Evolutionary conservation across 208 protist species (phyloP).

Genomic region (Trypanosoma conorhini): DNA sequence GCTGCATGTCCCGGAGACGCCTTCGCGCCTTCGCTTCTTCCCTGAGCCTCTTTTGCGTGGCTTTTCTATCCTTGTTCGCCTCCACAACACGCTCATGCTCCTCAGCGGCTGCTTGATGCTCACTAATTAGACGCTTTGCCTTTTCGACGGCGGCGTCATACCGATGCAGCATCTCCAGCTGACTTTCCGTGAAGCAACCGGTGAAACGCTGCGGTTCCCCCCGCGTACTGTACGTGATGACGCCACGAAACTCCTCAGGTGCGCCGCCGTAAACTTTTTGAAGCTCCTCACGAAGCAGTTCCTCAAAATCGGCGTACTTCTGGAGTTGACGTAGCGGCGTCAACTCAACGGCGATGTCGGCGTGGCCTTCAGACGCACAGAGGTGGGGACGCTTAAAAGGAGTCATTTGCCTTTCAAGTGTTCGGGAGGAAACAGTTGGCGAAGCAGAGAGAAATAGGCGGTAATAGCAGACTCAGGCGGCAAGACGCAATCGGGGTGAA

Average conservation of each 20-base stretch:
- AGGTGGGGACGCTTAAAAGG: constrained; percentile 67
- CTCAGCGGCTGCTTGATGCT: constrained; percentile 17
- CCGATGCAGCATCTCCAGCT: constrained; percentile 44
- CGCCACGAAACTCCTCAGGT: constrained; percentile 1
- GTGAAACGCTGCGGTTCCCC: constrained; percentile 33
- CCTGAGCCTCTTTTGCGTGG: constrained; percentile 25
- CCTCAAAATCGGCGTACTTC: constrained; percentile 44
- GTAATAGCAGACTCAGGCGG: not conserved
- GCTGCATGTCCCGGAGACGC: constrained; percentile 22
- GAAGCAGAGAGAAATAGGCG: constrained; percentile 6
- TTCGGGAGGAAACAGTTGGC: not conserved
- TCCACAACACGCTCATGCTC: constrained; percentile 23
- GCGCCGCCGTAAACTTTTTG: constrained; percentile 38
- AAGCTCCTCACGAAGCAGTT: constrained; percentile 49
- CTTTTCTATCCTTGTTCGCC: constrained; percentile 24
- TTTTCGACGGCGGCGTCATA: constrained; percentile 39
- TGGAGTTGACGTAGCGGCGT: constrained; percentile 35
- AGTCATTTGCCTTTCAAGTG: constrained; percentile 29
- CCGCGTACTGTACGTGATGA: constrained; percentile 55
- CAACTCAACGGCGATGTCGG: constrained; percentile 56
- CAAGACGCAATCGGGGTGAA: not conserved
- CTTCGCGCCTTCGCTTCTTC: constrained; percentile 33
- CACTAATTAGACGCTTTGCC: constrained; percentile 10
- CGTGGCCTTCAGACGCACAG: constrained; percentile 33
- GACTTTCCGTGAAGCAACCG: constrained; percentile 35